Evolutionary conservation across 331 rosid genomes (phyloP).

Genomic region (Erythrophleum ivorense): DNA sequence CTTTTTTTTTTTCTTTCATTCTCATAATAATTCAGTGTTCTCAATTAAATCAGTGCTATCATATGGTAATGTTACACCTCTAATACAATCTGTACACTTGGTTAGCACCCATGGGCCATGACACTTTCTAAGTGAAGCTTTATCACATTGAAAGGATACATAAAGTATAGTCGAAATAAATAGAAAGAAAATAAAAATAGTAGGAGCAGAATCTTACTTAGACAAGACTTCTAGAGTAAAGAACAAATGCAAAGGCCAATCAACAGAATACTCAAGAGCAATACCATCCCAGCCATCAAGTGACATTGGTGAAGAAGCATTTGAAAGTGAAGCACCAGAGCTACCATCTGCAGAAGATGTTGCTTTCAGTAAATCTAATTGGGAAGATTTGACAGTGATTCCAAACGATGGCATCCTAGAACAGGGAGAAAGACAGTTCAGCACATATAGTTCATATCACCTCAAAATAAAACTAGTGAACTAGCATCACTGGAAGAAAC

Average conservation of each 20-base stretch:
- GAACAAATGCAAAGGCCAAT: slow-evolving; percentile 98
- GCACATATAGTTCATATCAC: slow-evolving; percentile 19
- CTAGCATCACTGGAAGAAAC: slow-evolving; percentile 20
- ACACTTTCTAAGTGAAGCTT: too few relatives aligned
- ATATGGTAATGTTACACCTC: too few relatives aligned
- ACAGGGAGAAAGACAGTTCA: slow-evolving; percentile 37
- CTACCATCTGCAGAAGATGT: slow-evolving; percentile 57
- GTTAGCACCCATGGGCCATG: too few relatives aligned
- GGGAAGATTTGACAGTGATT: slow-evolving; percentile 76
- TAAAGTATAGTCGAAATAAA: too few relatives aligned
- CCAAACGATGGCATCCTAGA: slow-evolving; percentile 94
- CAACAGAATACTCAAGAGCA: slow-evolving; percentile 90
- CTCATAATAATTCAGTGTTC: too few relatives aligned
- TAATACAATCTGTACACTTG: too few relatives aligned
- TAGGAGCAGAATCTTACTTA: slow-evolving; percentile 61
- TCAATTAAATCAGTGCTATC: too few relatives aligned
- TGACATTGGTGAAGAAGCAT: slow-evolving; percentile 66
- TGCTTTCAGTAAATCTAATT: slow-evolving; percentile 61
- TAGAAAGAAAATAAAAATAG: too few relatives aligned
- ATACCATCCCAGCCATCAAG: slow-evolving; percentile 97
- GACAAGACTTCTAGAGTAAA: slow-evolving; percentile 94
- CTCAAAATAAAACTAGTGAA: slow-evolving; percentile 26
- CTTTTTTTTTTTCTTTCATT: too few relatives aligned
- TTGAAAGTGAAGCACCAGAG: slow-evolving; percentile 56
- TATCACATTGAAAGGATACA: too few relatives aligned